A percentile compares a stretch with the other conserved stretches of the same genome.
Conservation (phyloP, 2,329 filamentous ascomycete species). For the Ophiostoma tasmaniense region DNA sequence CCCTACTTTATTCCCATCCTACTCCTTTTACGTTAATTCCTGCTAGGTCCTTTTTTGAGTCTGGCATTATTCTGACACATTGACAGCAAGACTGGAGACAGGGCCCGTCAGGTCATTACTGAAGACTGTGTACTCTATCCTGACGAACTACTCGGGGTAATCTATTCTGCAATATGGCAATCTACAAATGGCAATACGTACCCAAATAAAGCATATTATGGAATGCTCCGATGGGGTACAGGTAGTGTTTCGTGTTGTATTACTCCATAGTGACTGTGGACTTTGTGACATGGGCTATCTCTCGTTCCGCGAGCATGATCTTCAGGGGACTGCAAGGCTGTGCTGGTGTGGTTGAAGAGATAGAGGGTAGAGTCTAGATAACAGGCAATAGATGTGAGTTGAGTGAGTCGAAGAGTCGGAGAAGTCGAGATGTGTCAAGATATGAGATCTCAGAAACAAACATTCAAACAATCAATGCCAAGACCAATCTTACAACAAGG, state of each 20-base stretch:
- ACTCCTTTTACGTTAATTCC: neutral
- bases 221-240: neutral
- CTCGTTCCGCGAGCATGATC: neutral
- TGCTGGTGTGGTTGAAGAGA: neutral
- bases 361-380: too few relatives aligned
- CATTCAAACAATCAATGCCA: neutral
- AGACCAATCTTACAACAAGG: neutral
- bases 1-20: neutral
- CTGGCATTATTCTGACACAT: neutral
- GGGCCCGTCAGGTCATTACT: neutral
- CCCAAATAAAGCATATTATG: neutral
- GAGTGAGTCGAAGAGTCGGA: too few relatives aligned
- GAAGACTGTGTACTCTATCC: too few relatives aligned
- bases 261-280: neutral
- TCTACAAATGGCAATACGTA: neutral
- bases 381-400: too few relatives aligned
- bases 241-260: neutral
- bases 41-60: neutral
- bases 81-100: neutral
- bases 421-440: neutral
- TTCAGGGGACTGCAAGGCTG: constrained; percentile 2
- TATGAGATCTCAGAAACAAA: neutral
- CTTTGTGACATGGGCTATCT: neutral
- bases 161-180: neutral
- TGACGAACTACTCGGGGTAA: neutral